These are phyloP conservation scores for Amauroascus verrucosus DNA, from an alignment of 2,329 filamentous ascomycete genomes.

Conservation along the genomic window DNA sequence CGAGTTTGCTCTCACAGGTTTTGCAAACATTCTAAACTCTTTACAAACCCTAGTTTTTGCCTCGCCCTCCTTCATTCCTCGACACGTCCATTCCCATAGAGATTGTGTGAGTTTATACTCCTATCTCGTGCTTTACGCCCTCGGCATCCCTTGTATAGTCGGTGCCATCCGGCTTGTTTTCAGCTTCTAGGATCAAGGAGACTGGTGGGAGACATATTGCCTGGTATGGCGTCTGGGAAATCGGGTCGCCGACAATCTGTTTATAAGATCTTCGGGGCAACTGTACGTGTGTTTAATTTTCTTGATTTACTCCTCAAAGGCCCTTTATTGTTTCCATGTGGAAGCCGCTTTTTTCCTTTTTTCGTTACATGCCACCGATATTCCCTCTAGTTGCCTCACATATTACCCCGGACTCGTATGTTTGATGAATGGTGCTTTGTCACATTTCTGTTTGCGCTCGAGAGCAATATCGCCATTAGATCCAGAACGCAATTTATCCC, in stretches of 20 bases:
- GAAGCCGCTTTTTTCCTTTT: neutral
- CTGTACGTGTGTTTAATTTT: conserved; percentile 23
- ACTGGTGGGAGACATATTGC: neutral
- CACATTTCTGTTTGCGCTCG: neutral
- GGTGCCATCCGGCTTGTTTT: neutral
- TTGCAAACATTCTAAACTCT: neutral
- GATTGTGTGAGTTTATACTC: neutral
- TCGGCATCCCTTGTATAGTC: neutral
- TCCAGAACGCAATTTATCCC: conserved; percentile 13
- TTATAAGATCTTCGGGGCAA: conserved; percentile 30
- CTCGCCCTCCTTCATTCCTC: neutral
- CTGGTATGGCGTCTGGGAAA: conserved; percentile 25
- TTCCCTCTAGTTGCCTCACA: too few relatives aligned
- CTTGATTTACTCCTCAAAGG: neutral
- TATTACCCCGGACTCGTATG: too few relatives aligned
- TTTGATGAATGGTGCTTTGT: neutral
- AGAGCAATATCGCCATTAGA: neutral
- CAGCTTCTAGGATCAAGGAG: neutral
- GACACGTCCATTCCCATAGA: neutral
- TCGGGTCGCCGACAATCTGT: conserved; percentile 24
- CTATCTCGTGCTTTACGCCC: neutral
- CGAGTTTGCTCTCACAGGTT: too few relatives aligned
- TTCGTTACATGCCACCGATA: too few relatives aligned
- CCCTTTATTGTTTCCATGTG: neutral
- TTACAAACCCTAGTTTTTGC: neutral